Base-by-base conservation (phyloP, 768 basidiomycete genomes). In the Suillus discolor region DNA sequence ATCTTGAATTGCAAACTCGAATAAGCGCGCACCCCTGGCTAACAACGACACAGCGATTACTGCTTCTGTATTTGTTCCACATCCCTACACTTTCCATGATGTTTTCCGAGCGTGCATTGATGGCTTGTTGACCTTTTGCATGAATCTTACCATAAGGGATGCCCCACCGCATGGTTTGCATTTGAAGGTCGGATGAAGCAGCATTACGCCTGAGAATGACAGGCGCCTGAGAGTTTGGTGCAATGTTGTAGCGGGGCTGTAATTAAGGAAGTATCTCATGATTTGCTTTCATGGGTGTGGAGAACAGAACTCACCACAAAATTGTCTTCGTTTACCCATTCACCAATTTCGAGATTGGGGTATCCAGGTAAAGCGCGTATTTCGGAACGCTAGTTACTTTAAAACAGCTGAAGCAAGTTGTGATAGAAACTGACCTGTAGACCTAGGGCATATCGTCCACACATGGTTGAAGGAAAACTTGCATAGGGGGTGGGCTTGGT, bases 111-210 rank as follows among this genome's bases (percentile, higher is more conserved):
- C 95, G 87, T 0, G 96, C 96, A 69, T 99, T 99, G 66, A 93
- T 97, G 0, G 96, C 97, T 70, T 86, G 93, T 49, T 95, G 78
- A 0, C 82, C 80, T 60, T 84, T 85, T 53, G 57, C 53, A 7
- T 57, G 6, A 67, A 90, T 87, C 68, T 96, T 92, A 45, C 80
- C 77, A 62, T 84, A 80, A 73, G 93, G 93, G 1, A 96, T 81
- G 8, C 96, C 96, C 96, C 96, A 98, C 65, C 84, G 89, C 93
- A 94, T 94, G 0, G 91, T 90, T 42, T 93, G 91, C 67, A 96
- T 74, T 28, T 91, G 79, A 23, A 89, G 76, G 15, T 75, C 38
- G n/a, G 71, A 13, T 42, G 70, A 66, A 64, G 11, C 62, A 16
- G 65, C 65, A 20, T 28, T 70, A 45, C 82, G 79, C 18, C 88